Evolutionary conservation across 257 asterid species (phyloP).

Genomic region (Verbascum thapsus): DNA sequence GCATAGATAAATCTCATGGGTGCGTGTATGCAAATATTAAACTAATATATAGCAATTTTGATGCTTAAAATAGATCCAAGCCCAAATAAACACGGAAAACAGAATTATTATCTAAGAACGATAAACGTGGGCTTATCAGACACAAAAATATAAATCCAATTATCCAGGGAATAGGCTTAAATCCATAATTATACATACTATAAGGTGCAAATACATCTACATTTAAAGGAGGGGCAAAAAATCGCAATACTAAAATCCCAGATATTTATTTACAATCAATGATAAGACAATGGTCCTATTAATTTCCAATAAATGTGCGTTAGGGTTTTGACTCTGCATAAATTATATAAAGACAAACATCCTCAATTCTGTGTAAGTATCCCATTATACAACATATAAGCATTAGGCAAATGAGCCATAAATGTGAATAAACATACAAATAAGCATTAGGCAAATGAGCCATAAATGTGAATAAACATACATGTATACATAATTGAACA

Average conservation of each 20-base stretch:
- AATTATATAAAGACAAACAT: slow-evolving; percentile 7
- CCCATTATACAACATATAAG: slow-evolving; percentile 22
- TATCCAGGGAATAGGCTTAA: neutral
- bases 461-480: slow-evolving; percentile 28
- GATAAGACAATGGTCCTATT: neutral
- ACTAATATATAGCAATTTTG: neutral
- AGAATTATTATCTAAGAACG: neutral
- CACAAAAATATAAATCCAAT: neutral
- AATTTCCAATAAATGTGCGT: neutral
- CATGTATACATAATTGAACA: neutral
- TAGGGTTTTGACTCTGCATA: slow-evolving; percentile 12
- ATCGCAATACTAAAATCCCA: slow-evolving; percentile 1
- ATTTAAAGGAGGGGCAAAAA: neutral
- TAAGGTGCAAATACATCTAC: neutral
- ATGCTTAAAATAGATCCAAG: neutral
- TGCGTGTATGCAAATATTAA: slow-evolving; percentile 4
- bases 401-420: slow-evolving; percentile 25
- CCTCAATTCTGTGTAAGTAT: slow-evolving; percentile 3
- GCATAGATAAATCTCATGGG: neutral
- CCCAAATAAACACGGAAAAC: slow-evolving; percentile 14
- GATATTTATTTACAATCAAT: slow-evolving; percentile 13
- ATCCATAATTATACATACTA: neutral
- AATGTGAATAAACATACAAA: slow-evolving; percentile 28
- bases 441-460: slow-evolving; percentile 22
- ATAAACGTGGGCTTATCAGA: slow-evolving; percentile 11